Conservation (phyloP, 2,329 filamentous ascomycete genomes). For the Chrysoporthe austroafricana region DNA sequence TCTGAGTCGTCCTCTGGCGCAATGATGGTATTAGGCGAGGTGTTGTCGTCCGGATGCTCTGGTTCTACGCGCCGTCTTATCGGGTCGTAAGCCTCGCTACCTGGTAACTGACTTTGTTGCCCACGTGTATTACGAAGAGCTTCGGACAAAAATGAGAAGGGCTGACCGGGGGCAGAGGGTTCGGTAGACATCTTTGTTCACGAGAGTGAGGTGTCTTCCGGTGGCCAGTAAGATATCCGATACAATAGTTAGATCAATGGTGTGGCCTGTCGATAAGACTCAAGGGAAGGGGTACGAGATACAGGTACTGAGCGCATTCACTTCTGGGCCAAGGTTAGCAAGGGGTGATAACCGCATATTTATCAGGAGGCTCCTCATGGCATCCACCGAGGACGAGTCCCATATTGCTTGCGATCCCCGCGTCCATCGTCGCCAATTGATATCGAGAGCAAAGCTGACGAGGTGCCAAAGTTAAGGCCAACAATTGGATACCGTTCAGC, state of each 20-base stretch:
- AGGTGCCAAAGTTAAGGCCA: constrained; percentile 1
- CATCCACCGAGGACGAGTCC: not conserved
- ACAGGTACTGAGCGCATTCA: not conserved
- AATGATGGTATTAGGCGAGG: constrained; percentile 17
- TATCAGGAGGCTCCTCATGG: constrained; percentile 16
- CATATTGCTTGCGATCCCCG: not conserved
- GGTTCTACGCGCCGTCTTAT: constrained; percentile 15
- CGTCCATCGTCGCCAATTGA: not conserved
- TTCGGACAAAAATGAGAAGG: constrained; percentile 11
- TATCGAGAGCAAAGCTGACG: constrained; percentile 14
- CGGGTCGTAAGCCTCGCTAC: constrained; percentile 7
- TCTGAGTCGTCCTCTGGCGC: constrained; percentile 21
- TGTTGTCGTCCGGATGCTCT: constrained; percentile 5
- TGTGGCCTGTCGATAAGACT: constrained; percentile 7
- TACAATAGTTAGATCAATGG: not conserved
- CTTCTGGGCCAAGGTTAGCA: not conserved
- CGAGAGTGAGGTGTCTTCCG: not conserved
- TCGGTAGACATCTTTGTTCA: constrained; percentile 13
- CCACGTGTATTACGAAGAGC: not conserved
- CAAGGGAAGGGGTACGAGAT: not conserved
- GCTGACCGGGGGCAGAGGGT: constrained; percentile 9
- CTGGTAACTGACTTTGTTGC: not conserved
- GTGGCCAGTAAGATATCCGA: not conserved
- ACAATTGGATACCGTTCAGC: constrained; percentile 16
- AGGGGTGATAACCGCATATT: constrained; percentile 6